Evolutionary conservation across 73 alveolate genomes (phyloP).

Genomic region (Effrenium voratum): DNA sequence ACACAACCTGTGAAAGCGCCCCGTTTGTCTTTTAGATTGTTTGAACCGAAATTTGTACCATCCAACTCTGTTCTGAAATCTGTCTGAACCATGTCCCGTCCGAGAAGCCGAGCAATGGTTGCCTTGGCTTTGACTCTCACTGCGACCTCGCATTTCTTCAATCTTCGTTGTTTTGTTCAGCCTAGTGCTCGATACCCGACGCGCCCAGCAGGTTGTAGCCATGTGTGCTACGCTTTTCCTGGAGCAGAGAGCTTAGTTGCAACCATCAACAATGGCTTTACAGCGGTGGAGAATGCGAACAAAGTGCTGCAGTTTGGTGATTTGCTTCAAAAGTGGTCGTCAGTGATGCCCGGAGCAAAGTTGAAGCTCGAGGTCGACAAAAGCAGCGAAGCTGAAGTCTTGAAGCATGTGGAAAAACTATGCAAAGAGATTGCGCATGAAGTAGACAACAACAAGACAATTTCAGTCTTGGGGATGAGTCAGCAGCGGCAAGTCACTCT

Average conservation of each 20-base stretch:
- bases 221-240: constrained; percentile 36
- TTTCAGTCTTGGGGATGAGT: constrained; percentile 30
- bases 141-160: constrained; percentile 37
- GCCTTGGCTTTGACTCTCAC: constrained; percentile 60
- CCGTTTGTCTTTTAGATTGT: constrained; percentile 33
- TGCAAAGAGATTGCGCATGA: constrained; percentile 30
- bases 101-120: constrained; percentile 27
- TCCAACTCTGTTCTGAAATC: constrained; percentile 24
- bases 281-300: constrained; percentile 35
- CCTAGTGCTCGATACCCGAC: constrained; percentile 53
- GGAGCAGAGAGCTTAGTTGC: constrained; percentile 29
- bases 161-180: constrained; percentile 49
- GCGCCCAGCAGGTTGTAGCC: constrained; percentile 58
- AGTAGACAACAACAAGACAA: constrained; percentile 15
- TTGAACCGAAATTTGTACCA: constrained; percentile 6
- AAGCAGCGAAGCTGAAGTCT: constrained; percentile 53
- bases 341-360: constrained; percentile 46
- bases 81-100: constrained; percentile 27
- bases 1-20: constrained; percentile 44
- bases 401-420: constrained; percentile 32
- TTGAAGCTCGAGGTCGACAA: constrained; percentile 54
- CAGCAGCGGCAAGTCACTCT: constrained; percentile 34
- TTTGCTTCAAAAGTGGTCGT: constrained; percentile 38
- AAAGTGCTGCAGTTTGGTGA: constrained; percentile 26
- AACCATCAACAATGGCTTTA: constrained; percentile 15